Base-by-base conservation (phyloP, 2,329 filamentous ascomycete species). In the Fusarium tjaetaba region DNA sequence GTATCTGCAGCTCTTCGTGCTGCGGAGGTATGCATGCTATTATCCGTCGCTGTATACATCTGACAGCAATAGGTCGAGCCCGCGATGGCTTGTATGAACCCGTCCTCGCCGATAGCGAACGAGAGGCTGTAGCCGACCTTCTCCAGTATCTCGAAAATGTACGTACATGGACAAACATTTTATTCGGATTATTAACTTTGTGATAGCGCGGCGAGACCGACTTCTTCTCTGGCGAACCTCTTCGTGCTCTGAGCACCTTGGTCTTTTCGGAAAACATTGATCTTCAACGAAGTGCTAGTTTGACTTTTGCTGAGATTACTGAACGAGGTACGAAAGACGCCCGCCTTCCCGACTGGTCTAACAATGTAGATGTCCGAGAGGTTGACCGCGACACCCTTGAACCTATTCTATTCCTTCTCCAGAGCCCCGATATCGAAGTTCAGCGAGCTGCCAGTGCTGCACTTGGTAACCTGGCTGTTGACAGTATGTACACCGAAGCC, bases 211-310 rank as follows among this genome's bases (percentile, higher is more conserved):
- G 92, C 81, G 96, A 99, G 83, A 98, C 95, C 79, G 96, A 99
- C 84, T 99, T 99, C 90, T 99, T 99, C 85, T 92, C 94, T 42
- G 96, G 96, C 84, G 95, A 98, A 80, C 96, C 96, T 51, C 90
- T 99, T 65, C 93, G 93, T 84, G 96, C 96, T 51, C 86, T 99
- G 65, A 98, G 94, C 84, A 99, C 96, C 18, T 89, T 99, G 32
- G 96, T 99, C 65, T 99, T 97, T 83, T 99, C 96, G 65, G 95
- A 98, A 84, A 99, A 99, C 85, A 95, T 99, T 81, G 96, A 99
- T 82, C 88, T 99, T 60, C 96, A 99, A 85, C 90, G 96, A 75
- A 98, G 96, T 85, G 96, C 96, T 60, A 98, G 96, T 82, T 89
- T 99, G 83, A 99, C 96, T 5, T 99, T 99, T 87, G 96, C 96